Conservation (phyloP, 345 rosid genomes). For the Rhodamnia argentea region DNA sequence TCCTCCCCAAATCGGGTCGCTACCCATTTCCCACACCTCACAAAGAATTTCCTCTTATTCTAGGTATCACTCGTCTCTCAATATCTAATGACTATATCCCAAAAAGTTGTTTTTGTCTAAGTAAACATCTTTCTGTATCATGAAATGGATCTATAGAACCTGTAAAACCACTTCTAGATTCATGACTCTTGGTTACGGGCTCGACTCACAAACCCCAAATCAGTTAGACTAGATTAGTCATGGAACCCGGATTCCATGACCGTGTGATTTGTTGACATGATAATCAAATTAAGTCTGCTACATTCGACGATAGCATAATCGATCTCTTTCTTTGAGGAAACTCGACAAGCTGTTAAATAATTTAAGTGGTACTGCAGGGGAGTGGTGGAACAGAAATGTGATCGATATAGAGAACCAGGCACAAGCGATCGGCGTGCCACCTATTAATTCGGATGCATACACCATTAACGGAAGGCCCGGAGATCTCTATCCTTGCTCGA, state of each 20-base stretch:
- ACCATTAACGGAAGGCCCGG: constrained; percentile 87
- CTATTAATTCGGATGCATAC: constrained; percentile 59
- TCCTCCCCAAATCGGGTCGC: constrained; percentile 45
- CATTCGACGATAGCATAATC: no score
- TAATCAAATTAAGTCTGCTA: not conserved
- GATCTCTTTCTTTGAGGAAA: no score
- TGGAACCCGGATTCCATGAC: not conserved
- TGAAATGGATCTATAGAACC: not conserved
- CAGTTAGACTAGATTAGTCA: not conserved
- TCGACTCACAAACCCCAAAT: not conserved
- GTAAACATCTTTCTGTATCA: not conserved
- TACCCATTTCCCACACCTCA: constrained; percentile 72
- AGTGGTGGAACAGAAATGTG: constrained; percentile 79
- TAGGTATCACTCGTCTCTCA: constrained; percentile 24
- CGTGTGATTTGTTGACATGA: not conserved
- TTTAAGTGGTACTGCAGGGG: constrained; percentile 30
- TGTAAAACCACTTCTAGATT: not conserved
- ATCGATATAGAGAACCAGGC: constrained; percentile 40
- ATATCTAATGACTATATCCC: not conserved
- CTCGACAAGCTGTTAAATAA: not conserved
- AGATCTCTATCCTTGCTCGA: constrained; percentile 63
- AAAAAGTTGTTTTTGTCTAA: not conserved
- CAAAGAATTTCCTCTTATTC: constrained; percentile 49
- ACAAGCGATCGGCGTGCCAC: constrained; percentile 33
- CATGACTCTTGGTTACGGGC: not conserved